Percentiles rank a stretch among this genome's conserved stretches.
Conservation (phyloP, 2,329 filamentous ascomycete species). For the Aspergillus carbonarius region DNA sequence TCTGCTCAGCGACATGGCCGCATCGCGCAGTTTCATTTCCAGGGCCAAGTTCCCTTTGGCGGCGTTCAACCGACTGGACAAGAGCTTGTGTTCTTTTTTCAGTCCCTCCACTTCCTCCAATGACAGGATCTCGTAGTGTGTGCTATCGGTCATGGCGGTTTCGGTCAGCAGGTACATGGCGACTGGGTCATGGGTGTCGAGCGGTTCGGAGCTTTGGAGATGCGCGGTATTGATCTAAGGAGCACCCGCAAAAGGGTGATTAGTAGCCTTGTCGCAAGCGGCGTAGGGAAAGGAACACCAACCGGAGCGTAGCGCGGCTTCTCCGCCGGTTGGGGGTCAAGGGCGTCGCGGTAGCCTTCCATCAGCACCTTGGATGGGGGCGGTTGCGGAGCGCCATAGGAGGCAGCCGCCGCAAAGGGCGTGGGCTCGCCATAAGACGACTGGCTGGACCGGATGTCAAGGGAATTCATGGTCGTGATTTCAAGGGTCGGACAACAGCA, state of each 20-base stretch:
- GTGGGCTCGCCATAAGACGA: conserved; percentile 44
- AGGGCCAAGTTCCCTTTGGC: conserved; percentile 79
- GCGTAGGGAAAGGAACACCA: conserved; percentile 26
- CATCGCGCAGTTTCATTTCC: conserved; percentile 92
- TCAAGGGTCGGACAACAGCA: conserved; percentile 7
- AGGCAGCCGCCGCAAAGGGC: conserved; percentile 38
- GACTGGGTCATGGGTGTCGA: conserved; percentile 59
- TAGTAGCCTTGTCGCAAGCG: neutral
- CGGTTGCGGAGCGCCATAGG: conserved; percentile 33
- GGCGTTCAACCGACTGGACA: conserved; percentile 76
- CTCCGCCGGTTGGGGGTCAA: conserved; percentile 56
- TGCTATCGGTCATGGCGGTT: conserved; percentile 87
- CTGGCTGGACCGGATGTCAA: conserved; percentile 39
- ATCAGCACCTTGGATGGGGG: conserved; percentile 51
- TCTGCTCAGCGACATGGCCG: conserved; percentile 79
- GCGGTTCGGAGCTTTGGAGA: conserved; percentile 37
- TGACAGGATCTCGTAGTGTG: conserved; percentile 78
- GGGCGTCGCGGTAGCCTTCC: conserved; percentile 60
- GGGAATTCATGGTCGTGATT: conserved; percentile 32
- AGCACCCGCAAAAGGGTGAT: neutral
- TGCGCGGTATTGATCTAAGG: conserved; percentile 53
- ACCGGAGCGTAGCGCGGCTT: conserved; percentile 60
- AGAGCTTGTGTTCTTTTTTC: conserved; percentile 77
- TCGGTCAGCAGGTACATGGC: conserved; percentile 90
- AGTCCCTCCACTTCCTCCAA: conserved; percentile 88